Conservation (phyloP, 176 grass and related monocot species). For the Eragrostis nindensis region DNA sequence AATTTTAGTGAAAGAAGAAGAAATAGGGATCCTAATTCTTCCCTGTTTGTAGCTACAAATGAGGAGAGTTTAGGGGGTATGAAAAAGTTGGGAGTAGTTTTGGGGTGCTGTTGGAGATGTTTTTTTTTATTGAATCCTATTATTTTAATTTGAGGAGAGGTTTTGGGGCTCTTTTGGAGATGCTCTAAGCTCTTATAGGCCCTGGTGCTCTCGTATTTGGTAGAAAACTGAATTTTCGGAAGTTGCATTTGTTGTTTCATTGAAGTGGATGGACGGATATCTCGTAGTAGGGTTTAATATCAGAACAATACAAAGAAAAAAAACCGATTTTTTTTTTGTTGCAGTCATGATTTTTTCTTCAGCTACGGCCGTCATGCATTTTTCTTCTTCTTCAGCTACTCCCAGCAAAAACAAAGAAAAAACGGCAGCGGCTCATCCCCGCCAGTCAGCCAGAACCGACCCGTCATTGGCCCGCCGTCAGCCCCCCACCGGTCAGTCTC, state of each 20-base stretch:
- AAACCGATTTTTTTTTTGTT: too few relatives aligned
- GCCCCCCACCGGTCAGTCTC: conserved; percentile 4
- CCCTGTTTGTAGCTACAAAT: too few relatives aligned
- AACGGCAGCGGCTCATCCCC: neutral
- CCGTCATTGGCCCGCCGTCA: neutral
- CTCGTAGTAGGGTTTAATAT: too few relatives aligned
- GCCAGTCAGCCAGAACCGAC: conserved; percentile 8
- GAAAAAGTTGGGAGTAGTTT: too few relatives aligned
- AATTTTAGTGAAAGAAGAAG: too few relatives aligned
- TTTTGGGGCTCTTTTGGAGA: too few relatives aligned
- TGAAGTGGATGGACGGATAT: neutral
- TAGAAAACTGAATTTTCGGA: neutral
- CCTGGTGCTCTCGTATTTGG: neutral
- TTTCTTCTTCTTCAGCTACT: neutral
- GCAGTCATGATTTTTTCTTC: neutral
- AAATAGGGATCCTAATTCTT: too few relatives aligned
- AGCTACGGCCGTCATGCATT: neutral
- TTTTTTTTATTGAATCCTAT: too few relatives aligned
- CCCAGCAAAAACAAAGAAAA: neutral
- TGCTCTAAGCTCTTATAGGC: neutral
- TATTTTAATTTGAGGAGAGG: too few relatives aligned
- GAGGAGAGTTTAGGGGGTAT: too few relatives aligned
- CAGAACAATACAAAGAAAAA: too few relatives aligned
- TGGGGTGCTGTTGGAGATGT: too few relatives aligned
- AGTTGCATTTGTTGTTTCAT: neutral